Evolutionary conservation across 2,329 filamentous ascomycete species (phyloP).

Genomic region (Cercospora nicotianae): DNA sequence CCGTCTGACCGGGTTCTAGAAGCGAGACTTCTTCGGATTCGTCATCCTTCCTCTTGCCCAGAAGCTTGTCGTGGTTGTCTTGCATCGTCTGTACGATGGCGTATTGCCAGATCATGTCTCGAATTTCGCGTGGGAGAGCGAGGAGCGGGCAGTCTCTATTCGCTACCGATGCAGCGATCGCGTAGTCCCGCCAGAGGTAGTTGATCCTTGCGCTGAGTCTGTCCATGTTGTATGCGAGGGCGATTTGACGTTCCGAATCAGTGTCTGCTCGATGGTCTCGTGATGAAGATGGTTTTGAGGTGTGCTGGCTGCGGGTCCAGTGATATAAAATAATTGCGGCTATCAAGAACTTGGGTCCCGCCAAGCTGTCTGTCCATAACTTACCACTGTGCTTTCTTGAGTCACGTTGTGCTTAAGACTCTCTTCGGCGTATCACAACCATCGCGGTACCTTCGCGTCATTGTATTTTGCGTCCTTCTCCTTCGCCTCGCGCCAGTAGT

Average conservation of each 20-base stretch:
- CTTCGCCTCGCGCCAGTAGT: not conserved
- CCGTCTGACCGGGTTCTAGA: no score
- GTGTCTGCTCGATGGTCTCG: not conserved
- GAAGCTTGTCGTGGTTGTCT: not conserved
- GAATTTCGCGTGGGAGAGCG: not conserved
- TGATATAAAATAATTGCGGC: not conserved
- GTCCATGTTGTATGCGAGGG: not conserved
- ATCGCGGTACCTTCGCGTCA: constrained; percentile 3
- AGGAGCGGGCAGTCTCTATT: not conserved
- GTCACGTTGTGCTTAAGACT: not conserved
- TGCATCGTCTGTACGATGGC: not conserved
- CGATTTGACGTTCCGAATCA: not conserved
- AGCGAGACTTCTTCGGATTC: no score
- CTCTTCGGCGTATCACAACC: not conserved
- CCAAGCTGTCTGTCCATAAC: not conserved
- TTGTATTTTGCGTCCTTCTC: not conserved
- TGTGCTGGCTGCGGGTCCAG: not conserved
- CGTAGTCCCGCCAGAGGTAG: not conserved
- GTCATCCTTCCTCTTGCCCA: not conserved
- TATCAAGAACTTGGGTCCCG: not conserved
- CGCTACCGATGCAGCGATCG: not conserved
- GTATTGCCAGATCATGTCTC: not conserved
- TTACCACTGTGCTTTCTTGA: not conserved
- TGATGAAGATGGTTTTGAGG: not conserved
- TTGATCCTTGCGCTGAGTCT: not conserved